Percentiles rank a stretch among this genome's conserved stretches.
Evolutionary conservation across 2,329 filamentous ascomycete species (phyloP).

Genomic region (Verticillium tricorpus): DNA sequence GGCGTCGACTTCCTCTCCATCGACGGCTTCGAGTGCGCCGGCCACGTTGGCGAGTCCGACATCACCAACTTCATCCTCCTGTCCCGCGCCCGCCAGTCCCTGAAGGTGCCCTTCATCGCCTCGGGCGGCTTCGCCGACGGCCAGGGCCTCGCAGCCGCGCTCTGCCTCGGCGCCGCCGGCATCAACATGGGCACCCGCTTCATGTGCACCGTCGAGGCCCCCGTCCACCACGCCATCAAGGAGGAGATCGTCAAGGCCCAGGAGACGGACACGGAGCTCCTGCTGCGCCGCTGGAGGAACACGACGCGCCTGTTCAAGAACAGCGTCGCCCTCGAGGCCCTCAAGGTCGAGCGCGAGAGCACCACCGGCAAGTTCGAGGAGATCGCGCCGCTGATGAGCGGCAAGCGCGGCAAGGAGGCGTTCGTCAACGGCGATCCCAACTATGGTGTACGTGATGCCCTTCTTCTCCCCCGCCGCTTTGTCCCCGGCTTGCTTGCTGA

Average conservation of each 20-base stretch:
- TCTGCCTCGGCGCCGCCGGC: constrained; percentile 85
- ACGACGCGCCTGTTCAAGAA: constrained; percentile 86
- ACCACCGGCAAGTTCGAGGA: constrained; percentile 83
- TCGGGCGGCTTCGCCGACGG: constrained; percentile 95
- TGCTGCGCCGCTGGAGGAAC: constrained; percentile 89
- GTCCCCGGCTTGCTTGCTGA: constrained; percentile 7
- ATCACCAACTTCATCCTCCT: constrained; percentile 90
- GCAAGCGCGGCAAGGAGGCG: constrained; percentile 84
- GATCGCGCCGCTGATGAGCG: constrained; percentile 81
- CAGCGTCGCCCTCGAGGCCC: constrained; percentile 75
- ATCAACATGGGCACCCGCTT: constrained; percentile 99
- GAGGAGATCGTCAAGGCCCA: constrained; percentile 81
- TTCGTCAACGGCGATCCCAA: constrained; percentile 90
- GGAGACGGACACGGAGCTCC: constrained; percentile 86
- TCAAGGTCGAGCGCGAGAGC: constrained; percentile 80
- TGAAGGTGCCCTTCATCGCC: constrained; percentile 88
- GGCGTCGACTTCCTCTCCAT: constrained; percentile 96
- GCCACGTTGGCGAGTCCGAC: constrained; percentile 80
- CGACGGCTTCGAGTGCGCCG: constrained; percentile 96
- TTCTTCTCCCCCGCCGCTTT: not conserved
- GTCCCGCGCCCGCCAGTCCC: constrained; percentile 74
- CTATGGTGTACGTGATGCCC: constrained; percentile 56
- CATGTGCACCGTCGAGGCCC: constrained; percentile 92
- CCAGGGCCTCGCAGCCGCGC: constrained; percentile 83
- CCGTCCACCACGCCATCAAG: constrained; percentile 92